These are phyloP conservation scores for Phyllostachys edulis DNA, from an alignment of 176 grass and related monocot species.

Conservation along the genomic window DNA sequence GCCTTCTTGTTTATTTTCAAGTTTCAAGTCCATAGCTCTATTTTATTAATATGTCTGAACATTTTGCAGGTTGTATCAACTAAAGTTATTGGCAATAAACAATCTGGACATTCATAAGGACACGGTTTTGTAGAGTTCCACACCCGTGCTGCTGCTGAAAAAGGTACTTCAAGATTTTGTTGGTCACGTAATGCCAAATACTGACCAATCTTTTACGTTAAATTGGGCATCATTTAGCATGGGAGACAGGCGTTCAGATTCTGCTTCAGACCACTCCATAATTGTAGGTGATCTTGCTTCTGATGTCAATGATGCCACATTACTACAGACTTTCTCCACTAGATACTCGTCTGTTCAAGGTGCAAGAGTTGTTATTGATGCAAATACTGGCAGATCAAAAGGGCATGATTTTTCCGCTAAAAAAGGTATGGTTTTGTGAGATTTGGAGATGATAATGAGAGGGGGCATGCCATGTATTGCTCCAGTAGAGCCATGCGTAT, in stretches of 20 bases:
- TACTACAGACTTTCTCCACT: conserved; percentile 67
- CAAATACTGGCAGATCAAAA: conserved; percentile 77
- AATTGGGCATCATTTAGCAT: conserved; percentile 89
- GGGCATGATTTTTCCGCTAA: conserved; percentile 53
- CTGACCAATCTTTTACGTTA: conserved; percentile 71
- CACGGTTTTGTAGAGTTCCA: no score
- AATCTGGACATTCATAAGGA: no score
- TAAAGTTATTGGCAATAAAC: not conserved
- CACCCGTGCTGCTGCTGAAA: not conserved
- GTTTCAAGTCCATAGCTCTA: no score
- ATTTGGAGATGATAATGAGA: conserved; percentile 72
- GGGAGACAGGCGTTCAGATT: conserved; percentile 62
- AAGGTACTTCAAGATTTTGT: conserved; percentile 65
- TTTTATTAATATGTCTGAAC: no score
- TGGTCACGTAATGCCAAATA: conserved; percentile 58
- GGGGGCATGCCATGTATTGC: not conserved
- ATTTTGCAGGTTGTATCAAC: no score
- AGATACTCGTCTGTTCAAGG: conserved; percentile 77
- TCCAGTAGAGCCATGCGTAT: conserved; percentile 64
- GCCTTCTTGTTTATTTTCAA: no score
- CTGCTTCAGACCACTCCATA: conserved; percentile 59
- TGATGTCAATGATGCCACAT: conserved; percentile 65
- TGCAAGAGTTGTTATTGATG: conserved; percentile 76
- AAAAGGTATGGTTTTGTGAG: conserved; percentile 64
- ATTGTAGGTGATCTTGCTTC: conserved; percentile 79